A percentile compares a stretch with the other conserved stretches of the same genome.
These are phyloP conservation scores for Arachis stenosperma DNA, from an alignment of 306 rosid genomes.

Conservation along the genomic window DNA sequence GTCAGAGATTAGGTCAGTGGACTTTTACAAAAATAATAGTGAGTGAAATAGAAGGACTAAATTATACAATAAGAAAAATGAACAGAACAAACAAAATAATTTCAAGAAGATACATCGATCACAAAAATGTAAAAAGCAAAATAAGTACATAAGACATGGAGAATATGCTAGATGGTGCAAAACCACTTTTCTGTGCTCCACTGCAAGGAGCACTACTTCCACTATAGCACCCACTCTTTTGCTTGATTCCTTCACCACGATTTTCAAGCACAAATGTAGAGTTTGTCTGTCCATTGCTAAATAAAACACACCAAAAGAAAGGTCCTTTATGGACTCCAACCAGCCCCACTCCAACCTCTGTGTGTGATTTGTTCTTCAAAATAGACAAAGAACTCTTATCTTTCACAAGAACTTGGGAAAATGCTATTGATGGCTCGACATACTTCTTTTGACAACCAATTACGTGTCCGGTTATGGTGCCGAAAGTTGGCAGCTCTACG, in stretches of 20 bases:
- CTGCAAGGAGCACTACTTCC: slow-evolving; percentile 79
- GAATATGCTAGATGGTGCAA: slow-evolving; percentile 30
- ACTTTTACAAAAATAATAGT: too few relatives aligned
- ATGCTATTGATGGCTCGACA: slow-evolving; percentile 71
- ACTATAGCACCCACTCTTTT: slow-evolving; percentile 83
- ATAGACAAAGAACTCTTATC: slow-evolving; percentile 57
- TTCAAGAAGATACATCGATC: slow-evolving; percentile 30
- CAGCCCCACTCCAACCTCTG: slow-evolving; percentile 81
- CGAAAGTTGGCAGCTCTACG: slow-evolving; percentile 87
- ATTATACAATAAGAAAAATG: background rate
- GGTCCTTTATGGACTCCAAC: slow-evolving; percentile 72
- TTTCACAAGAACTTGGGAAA: slow-evolving; percentile 52
- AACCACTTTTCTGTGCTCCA: slow-evolving; percentile 39
- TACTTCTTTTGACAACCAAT: slow-evolving; percentile 73
- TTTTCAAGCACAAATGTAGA: slow-evolving; percentile 83
- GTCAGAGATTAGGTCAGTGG: too few relatives aligned
- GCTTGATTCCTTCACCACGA: slow-evolving; percentile 75
- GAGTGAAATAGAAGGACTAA: too few relatives aligned
- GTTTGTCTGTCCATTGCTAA: slow-evolving; percentile 71
- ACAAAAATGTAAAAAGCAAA: slow-evolving; percentile 42
- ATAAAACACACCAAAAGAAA: slow-evolving; percentile 82
- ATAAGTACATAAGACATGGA: slow-evolving; percentile 34
- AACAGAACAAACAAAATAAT: slow-evolving; percentile 12
- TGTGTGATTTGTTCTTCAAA: slow-evolving; percentile 72
- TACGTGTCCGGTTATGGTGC: slow-evolving; percentile 68